phyloP scores from a whole-genome alignment of 169 alveolate genomes.

The Perkinsus chesapeaki region DNA sequence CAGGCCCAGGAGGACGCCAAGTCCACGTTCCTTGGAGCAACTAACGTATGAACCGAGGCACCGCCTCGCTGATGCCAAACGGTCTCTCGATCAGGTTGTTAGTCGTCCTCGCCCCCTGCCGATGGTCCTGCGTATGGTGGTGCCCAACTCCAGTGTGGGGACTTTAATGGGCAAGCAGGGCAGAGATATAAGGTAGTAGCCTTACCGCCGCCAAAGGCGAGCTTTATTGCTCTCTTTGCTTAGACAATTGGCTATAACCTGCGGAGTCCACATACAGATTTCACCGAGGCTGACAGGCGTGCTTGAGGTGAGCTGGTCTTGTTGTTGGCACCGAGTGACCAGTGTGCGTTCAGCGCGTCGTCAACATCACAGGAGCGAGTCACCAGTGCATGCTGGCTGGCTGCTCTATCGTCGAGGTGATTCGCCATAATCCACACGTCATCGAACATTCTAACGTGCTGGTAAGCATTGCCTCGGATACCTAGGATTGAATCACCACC shows the following conservation, averaged over 20 bases:
- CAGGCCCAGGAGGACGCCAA: background rate
- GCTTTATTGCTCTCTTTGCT: background rate
- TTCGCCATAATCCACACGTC: background rate
- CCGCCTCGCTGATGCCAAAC: background rate
- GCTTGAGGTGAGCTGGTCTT: background rate
- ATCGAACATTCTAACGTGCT: background rate
- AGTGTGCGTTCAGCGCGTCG: background rate
- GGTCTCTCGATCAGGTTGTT: background rate
- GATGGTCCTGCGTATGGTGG: background rate
- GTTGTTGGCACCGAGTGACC: background rate
- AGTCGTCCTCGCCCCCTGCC: background rate
- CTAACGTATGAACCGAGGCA: background rate
- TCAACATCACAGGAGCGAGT: background rate
- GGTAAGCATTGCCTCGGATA: background rate
- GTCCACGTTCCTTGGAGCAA: background rate
- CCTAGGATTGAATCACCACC: background rate
- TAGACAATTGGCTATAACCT: background rate
- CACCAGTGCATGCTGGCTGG: background rate
- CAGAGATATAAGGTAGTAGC: background rate
- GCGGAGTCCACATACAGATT: background rate
- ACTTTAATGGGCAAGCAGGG: background rate
- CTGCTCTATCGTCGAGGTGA: background rate
- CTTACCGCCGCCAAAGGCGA: background rate
- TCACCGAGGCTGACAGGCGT: background rate
- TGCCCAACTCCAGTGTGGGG: background rate